Base-by-base conservation (phyloP, 768 basidiomycete species). In the Phaeotremella fagi region DNA sequence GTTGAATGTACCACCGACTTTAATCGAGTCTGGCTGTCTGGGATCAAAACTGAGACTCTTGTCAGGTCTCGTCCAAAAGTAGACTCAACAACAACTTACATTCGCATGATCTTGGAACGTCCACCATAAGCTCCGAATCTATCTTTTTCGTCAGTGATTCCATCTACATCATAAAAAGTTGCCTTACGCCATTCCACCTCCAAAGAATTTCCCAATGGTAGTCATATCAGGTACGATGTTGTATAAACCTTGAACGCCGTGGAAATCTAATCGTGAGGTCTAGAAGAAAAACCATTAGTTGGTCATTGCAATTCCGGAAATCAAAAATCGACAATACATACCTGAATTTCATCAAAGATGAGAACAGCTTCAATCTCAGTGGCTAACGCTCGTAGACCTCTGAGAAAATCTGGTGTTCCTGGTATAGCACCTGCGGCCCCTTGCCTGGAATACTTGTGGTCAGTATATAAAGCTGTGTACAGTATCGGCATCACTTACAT, bases 51-150 rank as follows among this genome's bases (percentile, higher is more conserved):
- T 62, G 38, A 9, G 25, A 25, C 20, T 41, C 16, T 23, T 23
- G 22, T 20, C 33, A 48, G 41, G 11, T 9, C 11, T 9, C 9
- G 9, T 35, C n/a, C 27, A 29, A 45, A 15, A 31, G 41, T 24
- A 31, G n/a, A 9, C 4, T 3, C 5, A 2, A 11, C 38, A 31
- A 27, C 16, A n/a, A 54, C 59, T 55, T 16, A 60, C 59, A 60
- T 56, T 24, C 50, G 48, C 59, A 60, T 61, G 28, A 61, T 57
- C 14, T 31, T 42, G 36, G 36, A 28, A 20, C 43, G 47, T 15
- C 60, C 60, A 20, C 60, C 60, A 37, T 57, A 54, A 20, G 60
- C 60, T 23, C 60, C 60, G 48, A 61, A 61, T 14, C 55, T 55
- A 33, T 33, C 54, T 11, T 12, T 18, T 14, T n/a, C 22, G 20